phyloP scores from a whole-genome alignment of 768 basidiomycete species.

The Daedaleopsis sinensis region DNA sequence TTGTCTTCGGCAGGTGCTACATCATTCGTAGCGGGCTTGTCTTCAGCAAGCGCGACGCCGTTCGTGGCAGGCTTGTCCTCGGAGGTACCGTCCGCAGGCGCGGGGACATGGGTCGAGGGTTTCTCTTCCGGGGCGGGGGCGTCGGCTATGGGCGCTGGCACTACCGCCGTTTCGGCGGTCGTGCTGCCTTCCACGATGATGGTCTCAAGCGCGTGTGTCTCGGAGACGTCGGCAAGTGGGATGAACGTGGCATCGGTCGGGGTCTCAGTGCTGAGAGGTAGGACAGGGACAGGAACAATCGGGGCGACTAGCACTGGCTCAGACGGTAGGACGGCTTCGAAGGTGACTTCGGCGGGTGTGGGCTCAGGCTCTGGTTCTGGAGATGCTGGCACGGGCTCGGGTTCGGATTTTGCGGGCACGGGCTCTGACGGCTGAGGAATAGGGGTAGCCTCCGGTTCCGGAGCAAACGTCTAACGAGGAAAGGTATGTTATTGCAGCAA shows the following conservation, averaged over 20 bases:
- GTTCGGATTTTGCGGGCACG: slow-evolving; percentile 13
- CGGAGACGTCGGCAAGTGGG: slow-evolving; percentile 14
- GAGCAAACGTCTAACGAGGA: slow-evolving; percentile 1
- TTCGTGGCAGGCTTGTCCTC: slow-evolving; percentile 10
- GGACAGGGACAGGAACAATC: slow-evolving; percentile 23
- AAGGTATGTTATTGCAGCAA: background rate
- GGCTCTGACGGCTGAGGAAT: background rate
- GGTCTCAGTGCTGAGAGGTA: slow-evolving; percentile 19
- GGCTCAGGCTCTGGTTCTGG: background rate
- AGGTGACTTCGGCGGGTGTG: slow-evolving; percentile 4
- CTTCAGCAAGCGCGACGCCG: slow-evolving; percentile 1
- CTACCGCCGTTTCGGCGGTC: slow-evolving; percentile 12
- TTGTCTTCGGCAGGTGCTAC: no score
- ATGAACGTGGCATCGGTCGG: background rate
- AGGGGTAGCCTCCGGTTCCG: slow-evolving; percentile 15
- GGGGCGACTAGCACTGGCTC: slow-evolving; percentile 16
- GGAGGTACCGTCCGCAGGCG: slow-evolving; percentile 9
- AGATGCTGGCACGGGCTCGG: slow-evolving; percentile 7
- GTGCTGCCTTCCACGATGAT: slow-evolving; percentile 23
- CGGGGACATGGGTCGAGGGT: slow-evolving; percentile 10
- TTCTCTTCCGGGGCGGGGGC: slow-evolving; percentile 13
- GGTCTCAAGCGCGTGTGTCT: slow-evolving; percentile 21
- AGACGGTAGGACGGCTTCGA: slow-evolving; percentile 15
- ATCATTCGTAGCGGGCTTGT: no score
- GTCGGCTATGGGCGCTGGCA: background rate